Conservation (phyloP, 169 alveolate species). For the Plasmodium cynomolgi region DNA sequence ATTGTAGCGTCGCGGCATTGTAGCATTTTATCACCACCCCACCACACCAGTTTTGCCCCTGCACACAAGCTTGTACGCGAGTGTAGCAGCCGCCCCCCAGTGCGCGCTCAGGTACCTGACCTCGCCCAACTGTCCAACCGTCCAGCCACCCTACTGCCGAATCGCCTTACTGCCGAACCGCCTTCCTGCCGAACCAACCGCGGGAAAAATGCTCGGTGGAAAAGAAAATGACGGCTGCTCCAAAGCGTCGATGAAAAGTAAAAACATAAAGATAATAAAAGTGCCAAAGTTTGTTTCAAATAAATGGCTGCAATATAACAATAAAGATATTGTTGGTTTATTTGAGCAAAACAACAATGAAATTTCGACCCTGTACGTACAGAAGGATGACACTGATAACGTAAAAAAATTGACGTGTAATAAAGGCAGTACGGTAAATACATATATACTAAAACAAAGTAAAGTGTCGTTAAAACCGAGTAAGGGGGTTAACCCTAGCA, state of each 20-base stretch:
- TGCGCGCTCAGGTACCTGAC: not conserved
- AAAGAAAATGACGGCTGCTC: constrained; percentile 28
- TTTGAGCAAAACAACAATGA: constrained; percentile 44
- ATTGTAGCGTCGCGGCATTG: not conserved
- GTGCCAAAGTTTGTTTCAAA: constrained; percentile 72
- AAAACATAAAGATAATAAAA: constrained; percentile 52
- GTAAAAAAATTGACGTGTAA: constrained; percentile 69
- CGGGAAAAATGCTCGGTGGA: constrained; percentile 24
- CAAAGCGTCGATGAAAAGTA: constrained; percentile 28
- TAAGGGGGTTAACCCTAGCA: not conserved
- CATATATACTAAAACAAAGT: constrained; percentile 57
- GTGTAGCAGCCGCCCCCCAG: not conserved
- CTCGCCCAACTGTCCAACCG: not conserved
- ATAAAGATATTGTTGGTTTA: constrained; percentile 72
- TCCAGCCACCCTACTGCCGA: too few species aligned
- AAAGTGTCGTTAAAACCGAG: constrained; percentile 20
- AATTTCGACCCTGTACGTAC: constrained; percentile 32
- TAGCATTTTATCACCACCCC: not conserved
- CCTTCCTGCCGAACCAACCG: not conserved
- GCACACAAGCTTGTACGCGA: not conserved
- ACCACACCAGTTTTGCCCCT: not conserved
- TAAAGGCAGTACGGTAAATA: constrained; percentile 57
- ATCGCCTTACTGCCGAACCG: too few species aligned
- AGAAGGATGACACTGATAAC: constrained; percentile 60
- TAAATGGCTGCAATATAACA: constrained; percentile 54